Conservation (phyloP, 179 eudicot species). For the Drosera spatulata region DNA sequence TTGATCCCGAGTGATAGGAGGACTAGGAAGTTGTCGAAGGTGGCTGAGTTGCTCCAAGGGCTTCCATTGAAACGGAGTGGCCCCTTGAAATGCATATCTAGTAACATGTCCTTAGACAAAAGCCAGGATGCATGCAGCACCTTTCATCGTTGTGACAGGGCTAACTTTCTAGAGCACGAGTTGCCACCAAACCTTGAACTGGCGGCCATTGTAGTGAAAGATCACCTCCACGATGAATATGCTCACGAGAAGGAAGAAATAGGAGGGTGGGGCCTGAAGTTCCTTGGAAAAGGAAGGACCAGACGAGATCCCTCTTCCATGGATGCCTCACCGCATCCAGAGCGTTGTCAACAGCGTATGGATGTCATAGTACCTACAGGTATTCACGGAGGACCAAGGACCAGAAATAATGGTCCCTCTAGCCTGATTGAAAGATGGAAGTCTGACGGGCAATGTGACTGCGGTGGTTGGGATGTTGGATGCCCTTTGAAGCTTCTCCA, state of each 20-base stretch:
- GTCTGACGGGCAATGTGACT: conserved; percentile 55
- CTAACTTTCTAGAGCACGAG: conserved; percentile 14
- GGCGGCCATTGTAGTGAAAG: conserved; percentile 66
- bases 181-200: conserved; percentile 53
- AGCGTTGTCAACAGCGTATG: conserved; percentile 21
- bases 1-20: conserved; percentile 20
- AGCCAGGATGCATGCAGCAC: conserved; percentile 11
- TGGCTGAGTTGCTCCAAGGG: conserved; percentile 40
- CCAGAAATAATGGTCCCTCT: conserved; percentile 37
- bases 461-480: conserved; percentile 95
- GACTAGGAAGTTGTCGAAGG: conserved; percentile 42
- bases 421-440: conserved; percentile 66
- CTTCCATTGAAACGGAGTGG: conserved; percentile 3
- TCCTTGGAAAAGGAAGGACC: conserved; percentile 45
- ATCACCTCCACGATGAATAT: conserved; percentile 18
- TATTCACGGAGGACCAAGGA: conserved; percentile 64
- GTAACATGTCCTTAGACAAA: conserved; percentile 17
- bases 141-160: conserved; percentile 4
- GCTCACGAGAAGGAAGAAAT: conserved; percentile 19
- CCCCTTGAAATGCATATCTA: too few relatives aligned
- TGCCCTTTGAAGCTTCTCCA: conserved; percentile 55
- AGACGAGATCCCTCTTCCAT: conserved; percentile 11
- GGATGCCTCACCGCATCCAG: conserved; percentile 13
- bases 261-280: conserved; percentile 83
- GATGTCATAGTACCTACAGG: conserved; percentile 62